Evolutionary conservation across 805 yeast species (phyloP).

Genomic region (Kodamaea laetipori): DNA sequence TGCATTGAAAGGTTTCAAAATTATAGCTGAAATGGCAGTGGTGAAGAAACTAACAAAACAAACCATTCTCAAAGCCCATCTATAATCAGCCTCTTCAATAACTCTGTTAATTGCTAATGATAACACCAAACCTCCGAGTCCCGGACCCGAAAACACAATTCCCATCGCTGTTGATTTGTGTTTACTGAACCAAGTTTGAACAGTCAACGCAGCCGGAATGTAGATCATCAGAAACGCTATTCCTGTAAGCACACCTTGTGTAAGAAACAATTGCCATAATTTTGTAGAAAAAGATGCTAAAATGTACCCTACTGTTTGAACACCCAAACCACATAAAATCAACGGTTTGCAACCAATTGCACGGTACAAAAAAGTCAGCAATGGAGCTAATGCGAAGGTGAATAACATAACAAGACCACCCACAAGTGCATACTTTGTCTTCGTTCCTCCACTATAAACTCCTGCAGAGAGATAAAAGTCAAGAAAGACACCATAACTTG

Average conservation of each 20-base stretch:
- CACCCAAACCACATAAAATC: slow-evolving; percentile 47
- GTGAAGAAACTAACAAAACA: slow-evolving; percentile 35
- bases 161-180: slow-evolving; percentile 59
- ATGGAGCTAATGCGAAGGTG: slow-evolving; percentile 39
- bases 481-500: slow-evolving; percentile 65
- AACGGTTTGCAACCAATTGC: slow-evolving; percentile 42
- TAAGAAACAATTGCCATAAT: slow-evolving; percentile 65
- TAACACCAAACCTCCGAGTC: slow-evolving; percentile 53
- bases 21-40: slow-evolving; percentile 38
- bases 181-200: slow-evolving; percentile 61
- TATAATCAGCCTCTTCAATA: slow-evolving; percentile 40
- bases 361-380: slow-evolving; percentile 50
- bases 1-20: slow-evolving; percentile 49
- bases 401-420: slow-evolving; percentile 57
- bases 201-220: slow-evolving; percentile 47
- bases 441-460: slow-evolving; percentile 54
- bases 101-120: slow-evolving; percentile 51
- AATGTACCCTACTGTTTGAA: slow-evolving; percentile 57
- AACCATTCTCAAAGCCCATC: slow-evolving; percentile 46
- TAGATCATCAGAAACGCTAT: slow-evolving; percentile 50
- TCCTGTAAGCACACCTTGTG: slow-evolving; percentile 61
- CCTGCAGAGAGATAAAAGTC: slow-evolving; percentile 54
- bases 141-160: slow-evolving; percentile 53
- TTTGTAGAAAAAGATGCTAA: slow-evolving; percentile 60
- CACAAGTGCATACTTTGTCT: slow-evolving; percentile 62